Percentiles rank a stretch among this genome's conserved stretches.
phyloP scores from a whole-genome alignment of 768 basidiomycete species.

The Tricholoma furcatifolium region DNA sequence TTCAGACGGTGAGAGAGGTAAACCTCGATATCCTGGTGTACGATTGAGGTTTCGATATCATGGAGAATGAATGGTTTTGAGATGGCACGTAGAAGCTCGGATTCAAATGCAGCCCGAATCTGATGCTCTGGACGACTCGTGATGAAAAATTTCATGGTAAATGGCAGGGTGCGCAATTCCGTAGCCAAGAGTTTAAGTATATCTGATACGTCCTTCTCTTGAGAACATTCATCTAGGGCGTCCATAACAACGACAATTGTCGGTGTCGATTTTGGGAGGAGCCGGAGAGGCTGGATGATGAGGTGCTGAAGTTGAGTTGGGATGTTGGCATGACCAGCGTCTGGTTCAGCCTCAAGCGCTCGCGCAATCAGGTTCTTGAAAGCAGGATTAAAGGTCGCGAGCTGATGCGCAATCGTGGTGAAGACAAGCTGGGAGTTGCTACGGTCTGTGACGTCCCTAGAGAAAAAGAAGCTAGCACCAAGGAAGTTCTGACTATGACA shows the following conservation, averaged over 20 bases:
- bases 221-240: constrained; percentile 8
- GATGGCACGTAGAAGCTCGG: constrained; percentile 2
- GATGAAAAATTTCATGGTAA: constrained; percentile 6
- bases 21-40: constrained; percentile 6
- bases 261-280: not conserved
- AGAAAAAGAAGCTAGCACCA: constrained; percentile 16
- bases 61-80: constrained; percentile 4
- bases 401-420: constrained; percentile 14
- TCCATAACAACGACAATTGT: constrained; percentile 7
- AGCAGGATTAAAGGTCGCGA: not conserved
- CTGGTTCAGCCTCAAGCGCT: constrained; percentile 3
- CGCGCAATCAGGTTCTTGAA: constrained; percentile 1
- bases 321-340: constrained; percentile 5
- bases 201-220: constrained; percentile 1
- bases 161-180: constrained; percentile 5
- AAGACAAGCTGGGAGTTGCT: constrained; percentile 2
- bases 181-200: constrained; percentile 9
- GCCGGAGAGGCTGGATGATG: constrained; percentile 5
- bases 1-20: constrained; percentile 1
- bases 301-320: constrained; percentile 4
- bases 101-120: constrained; percentile 7
- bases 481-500: not conserved
- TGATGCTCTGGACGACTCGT: constrained; percentile 8
- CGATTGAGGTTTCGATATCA: constrained; percentile 8
- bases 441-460: constrained; percentile 7